A percentile compares a stretch with the other conserved stretches of the same genome.
phyloP scores from a whole-genome alignment of 192 early-diverging fungal genomes.

The Polychytrium aggregatum region DNA sequence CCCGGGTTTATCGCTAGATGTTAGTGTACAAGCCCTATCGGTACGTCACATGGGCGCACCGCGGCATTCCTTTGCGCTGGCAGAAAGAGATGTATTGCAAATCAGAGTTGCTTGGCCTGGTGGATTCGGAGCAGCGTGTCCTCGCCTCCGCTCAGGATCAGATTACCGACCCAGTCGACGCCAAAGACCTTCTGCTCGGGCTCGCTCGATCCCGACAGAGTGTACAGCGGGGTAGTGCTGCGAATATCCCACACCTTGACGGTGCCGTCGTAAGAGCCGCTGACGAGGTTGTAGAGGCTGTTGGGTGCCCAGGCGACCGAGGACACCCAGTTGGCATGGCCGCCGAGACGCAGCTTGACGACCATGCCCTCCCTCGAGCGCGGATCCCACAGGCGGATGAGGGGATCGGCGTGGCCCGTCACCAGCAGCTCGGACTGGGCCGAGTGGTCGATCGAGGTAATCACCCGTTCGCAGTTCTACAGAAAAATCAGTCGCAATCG shows the following conservation, averaged over 20 bases:
- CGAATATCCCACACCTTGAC: conserved; percentile 93
- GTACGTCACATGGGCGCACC: no score
- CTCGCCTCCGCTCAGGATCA: conserved; percentile 67
- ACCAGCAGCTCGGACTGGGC: conserved; percentile 57
- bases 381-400: conserved; percentile 85
- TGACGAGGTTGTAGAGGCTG: conserved; percentile 61
- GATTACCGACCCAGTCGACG: conserved; percentile 56
- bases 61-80: no score
- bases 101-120: no score
- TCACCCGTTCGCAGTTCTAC: conserved; percentile 78
- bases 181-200: conserved; percentile 54
- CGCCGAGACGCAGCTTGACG: conserved; percentile 64
- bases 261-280: conserved; percentile 76
- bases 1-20: no score
- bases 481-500: neutral
- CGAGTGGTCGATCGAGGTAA: conserved; percentile 67
- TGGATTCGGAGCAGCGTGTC: conserved; percentile 51
- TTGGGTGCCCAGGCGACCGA: conserved; percentile 73
- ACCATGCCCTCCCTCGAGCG: conserved; percentile 61
- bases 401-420: conserved; percentile 76
- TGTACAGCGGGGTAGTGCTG: conserved; percentile 73
- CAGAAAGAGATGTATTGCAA: no score
- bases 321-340: conserved; percentile 78
- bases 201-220: conserved; percentile 35
- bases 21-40: no score